Conservation (phyloP, 352 stramenopile genomes). For the Phytopythium vexans region DNA sequence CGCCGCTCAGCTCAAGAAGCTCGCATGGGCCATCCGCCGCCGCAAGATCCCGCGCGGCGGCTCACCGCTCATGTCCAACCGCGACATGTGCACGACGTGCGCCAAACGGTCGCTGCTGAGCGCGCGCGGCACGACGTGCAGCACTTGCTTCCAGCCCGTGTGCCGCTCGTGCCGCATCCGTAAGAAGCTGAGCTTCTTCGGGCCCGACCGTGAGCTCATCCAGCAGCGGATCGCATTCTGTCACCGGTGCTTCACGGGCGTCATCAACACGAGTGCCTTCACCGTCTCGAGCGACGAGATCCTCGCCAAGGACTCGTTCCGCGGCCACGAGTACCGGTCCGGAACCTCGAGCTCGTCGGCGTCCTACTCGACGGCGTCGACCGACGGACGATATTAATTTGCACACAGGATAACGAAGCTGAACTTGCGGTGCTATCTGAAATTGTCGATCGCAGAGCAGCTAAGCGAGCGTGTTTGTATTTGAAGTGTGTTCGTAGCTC, state of each 20-base stretch:
- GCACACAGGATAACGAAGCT: slow-evolving; percentile 1
- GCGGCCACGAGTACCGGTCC: slow-evolving; percentile 6
- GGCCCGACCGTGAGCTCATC: slow-evolving; percentile 26
- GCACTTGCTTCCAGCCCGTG: slow-evolving; percentile 30
- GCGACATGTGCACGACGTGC: slow-evolving; percentile 25
- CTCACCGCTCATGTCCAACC: slow-evolving; percentile 10
- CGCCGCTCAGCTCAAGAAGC: slow-evolving; percentile 46
- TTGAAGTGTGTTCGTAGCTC: no score
- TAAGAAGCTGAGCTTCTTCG: slow-evolving; percentile 34
- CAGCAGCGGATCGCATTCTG: slow-evolving; percentile 41
- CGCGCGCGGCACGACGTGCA: slow-evolving; percentile 25
- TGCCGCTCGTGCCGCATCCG: slow-evolving; percentile 32
- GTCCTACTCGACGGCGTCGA: slow-evolving; percentile 12
- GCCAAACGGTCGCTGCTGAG: slow-evolving; percentile 11
- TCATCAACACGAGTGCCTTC: slow-evolving; percentile 25
- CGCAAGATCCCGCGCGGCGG: slow-evolving; percentile 20
- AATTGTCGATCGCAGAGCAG: no score
- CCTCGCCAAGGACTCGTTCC: slow-evolving; percentile 17
- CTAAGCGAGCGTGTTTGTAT: no score
- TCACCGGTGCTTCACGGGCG: slow-evolving; percentile 23
- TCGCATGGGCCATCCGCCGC: slow-evolving; percentile 33
- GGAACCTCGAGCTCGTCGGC: slow-evolving; percentile 14
- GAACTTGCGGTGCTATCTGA: no score
- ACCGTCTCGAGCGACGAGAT: slow-evolving; percentile 28
- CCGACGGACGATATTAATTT: slow-evolving; percentile 4